Conservation (phyloP, 2,329 filamentous ascomycete species). For the Aspergillus sp. region DNA sequence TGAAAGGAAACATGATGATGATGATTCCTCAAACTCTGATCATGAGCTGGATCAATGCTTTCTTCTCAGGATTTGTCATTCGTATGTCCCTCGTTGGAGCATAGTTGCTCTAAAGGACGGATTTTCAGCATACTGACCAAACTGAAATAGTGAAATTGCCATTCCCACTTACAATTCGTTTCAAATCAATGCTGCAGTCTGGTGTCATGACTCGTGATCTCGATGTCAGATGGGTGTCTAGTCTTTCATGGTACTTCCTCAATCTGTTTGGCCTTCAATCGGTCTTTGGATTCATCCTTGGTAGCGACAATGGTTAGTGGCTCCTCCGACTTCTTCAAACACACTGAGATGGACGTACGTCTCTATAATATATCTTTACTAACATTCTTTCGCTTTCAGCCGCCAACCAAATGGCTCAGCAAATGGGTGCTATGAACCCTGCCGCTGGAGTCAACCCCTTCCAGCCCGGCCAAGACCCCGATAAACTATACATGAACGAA, state of each 20-base stretch:
- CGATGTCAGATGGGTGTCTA: slow-evolving; percentile 97
- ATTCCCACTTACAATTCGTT: slow-evolving; percentile 95
- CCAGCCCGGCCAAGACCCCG: slow-evolving; percentile 85
- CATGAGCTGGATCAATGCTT: slow-evolving; percentile 99
- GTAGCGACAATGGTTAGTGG: slow-evolving; percentile 84
- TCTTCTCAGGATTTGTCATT: slow-evolving; percentile 97
- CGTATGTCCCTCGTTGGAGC: slow-evolving; percentile 54
- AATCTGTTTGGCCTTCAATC: slow-evolving; percentile 95
- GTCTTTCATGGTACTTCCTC: slow-evolving; percentile 97
- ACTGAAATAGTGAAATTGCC: slow-evolving; percentile 74
- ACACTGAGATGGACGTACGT: neutral
- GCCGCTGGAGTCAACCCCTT: slow-evolving; percentile 68
- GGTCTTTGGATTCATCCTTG: slow-evolving; percentile 94
- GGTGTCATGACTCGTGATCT: slow-evolving; percentile 93
- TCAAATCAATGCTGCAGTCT: slow-evolving; percentile 98
- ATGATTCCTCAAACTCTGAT: slow-evolving; percentile 98
- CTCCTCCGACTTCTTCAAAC: slow-evolving; percentile 1
- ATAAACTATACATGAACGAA: slow-evolving; percentile 90
- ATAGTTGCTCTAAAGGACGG: neutral
- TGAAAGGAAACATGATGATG: slow-evolving; percentile 99
- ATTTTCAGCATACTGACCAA: slow-evolving; percentile 6
- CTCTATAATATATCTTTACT: neutral
- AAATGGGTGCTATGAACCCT: slow-evolving; percentile 71
- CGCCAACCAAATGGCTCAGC: slow-evolving; percentile 84
- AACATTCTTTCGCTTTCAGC: slow-evolving; percentile 48